Conservation (phyloP, 352 stramenopile species). For the Globisporangium paroecandrum region DNA sequence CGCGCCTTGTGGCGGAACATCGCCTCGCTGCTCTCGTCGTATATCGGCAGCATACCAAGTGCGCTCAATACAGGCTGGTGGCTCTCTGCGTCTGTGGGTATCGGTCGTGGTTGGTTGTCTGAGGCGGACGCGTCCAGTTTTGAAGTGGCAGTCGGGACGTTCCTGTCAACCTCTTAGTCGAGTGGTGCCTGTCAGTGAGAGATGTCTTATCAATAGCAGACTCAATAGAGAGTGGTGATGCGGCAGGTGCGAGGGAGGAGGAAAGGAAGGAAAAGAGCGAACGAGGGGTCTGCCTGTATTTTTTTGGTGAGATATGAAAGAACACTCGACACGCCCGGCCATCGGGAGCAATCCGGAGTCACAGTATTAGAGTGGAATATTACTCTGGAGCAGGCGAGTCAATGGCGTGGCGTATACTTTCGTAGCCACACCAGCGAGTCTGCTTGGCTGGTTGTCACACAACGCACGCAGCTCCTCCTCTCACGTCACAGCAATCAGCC, state of each 20-base stretch:
- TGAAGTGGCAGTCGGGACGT: not conserved
- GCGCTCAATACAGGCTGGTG: not conserved
- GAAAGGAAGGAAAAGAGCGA: slow-evolving; percentile 9
- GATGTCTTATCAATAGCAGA: not conserved
- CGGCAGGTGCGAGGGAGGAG: not conserved
- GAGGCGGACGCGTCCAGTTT: slow-evolving; percentile 10
- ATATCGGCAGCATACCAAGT: not conserved
- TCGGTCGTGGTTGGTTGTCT: not conserved
- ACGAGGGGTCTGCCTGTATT: not conserved
- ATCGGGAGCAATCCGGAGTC: not conserved
- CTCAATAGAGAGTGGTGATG: not conserved
- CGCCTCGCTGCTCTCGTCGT: not conserved
- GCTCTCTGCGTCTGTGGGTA: not conserved
- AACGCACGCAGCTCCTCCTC: no score
- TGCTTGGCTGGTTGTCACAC: not conserved
- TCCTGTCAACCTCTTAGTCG: not conserved
- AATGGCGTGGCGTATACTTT: not conserved
- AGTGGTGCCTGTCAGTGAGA: not conserved
- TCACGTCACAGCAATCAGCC: not conserved
- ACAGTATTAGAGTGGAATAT: not conserved
- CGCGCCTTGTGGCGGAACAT: not conserved
- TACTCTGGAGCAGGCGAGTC: no score
- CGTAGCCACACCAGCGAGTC: not conserved
- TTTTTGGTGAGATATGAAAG: slow-evolving; percentile 6
- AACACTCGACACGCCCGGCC: not conserved